Conservation (phyloP, 2,329 filamentous ascomycete species). For the Sphaerulina vaccinii region DNA sequence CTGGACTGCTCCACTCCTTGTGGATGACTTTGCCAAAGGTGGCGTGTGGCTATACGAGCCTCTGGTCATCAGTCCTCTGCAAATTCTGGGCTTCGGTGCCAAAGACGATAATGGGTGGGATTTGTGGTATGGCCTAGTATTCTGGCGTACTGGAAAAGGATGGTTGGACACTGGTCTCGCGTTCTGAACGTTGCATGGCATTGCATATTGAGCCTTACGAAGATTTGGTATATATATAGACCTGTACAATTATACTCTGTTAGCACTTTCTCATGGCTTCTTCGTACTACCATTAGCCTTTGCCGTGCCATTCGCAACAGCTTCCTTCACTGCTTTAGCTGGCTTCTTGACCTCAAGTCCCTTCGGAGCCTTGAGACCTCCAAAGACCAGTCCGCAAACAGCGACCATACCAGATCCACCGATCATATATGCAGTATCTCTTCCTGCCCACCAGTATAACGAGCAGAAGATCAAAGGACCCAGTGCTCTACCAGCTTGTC, state of each 20-base stretch:
- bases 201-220: not conserved
- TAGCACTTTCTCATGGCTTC: slow-evolving; percentile 14
- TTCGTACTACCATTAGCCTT: slow-evolving; percentile 21
- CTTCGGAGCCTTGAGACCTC: slow-evolving; percentile 65
- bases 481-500: slow-evolving; percentile 82
- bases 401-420: slow-evolving; percentile 77
- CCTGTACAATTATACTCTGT: slow-evolving; percentile 1
- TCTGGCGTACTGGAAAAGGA: slow-evolving; percentile 58
- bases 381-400: slow-evolving; percentile 70
- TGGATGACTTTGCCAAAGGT: slow-evolving; percentile 71
- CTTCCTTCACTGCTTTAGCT: slow-evolving; percentile 1
- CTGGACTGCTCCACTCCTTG: slow-evolving; percentile 62
- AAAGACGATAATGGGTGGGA: slow-evolving; percentile 65
- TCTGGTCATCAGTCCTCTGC: slow-evolving; percentile 70
- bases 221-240: not conserved
- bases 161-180: slow-evolving; percentile 64
- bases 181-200: slow-evolving; percentile 31
- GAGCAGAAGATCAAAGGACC: slow-evolving; percentile 90
- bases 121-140: slow-evolving; percentile 46
- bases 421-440: slow-evolving; percentile 77
- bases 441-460: slow-evolving; percentile 96
- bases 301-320: slow-evolving; percentile 10
- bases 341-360: slow-evolving; percentile 24
- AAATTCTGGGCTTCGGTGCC: slow-evolving; percentile 63
- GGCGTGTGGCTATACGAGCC: slow-evolving; percentile 82